These are phyloP conservation scores for Durusdinium trenchii DNA, from an alignment of 73 alveolate species.

Conservation along the genomic window DNA sequence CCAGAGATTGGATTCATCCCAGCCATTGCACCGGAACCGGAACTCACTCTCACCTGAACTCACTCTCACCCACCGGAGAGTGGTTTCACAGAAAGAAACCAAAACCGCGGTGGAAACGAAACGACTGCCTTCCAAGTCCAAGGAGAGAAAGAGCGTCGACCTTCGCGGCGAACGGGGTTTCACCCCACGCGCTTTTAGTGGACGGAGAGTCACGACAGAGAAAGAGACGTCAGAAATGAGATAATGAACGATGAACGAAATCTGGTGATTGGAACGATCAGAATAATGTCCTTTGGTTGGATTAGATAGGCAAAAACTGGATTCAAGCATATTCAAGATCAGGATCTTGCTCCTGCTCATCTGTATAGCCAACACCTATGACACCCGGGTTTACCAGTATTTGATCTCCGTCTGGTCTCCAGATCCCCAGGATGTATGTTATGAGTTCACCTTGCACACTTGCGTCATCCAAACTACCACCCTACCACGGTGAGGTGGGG, in stretches of 20 bases:
- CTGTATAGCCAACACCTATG: background rate
- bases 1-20: background rate
- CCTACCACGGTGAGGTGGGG: no score
- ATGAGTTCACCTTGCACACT: background rate
- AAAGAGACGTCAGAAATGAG: background rate
- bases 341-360: no score
- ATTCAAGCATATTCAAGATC: no score
- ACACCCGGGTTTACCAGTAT: background rate
- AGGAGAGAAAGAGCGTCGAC: constrained; percentile 59
- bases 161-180: background rate
- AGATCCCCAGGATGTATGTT: no score
- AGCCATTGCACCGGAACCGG: background rate
- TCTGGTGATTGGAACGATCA: background rate
- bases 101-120: background rate
- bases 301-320: background rate
- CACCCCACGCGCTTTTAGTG: background rate
- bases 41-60: background rate
- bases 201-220: background rate
- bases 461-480: background rate
- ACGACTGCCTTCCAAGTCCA: constrained; percentile 36
- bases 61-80: background rate
- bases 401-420: background rate
- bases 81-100: no score
- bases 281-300: background rate
- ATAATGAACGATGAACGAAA: background rate